Percentiles rank a stretch among this genome's conserved stretches.
Conservation (phyloP, 371 early-diverging fungal species). For the Circinella umbellata region DNA sequence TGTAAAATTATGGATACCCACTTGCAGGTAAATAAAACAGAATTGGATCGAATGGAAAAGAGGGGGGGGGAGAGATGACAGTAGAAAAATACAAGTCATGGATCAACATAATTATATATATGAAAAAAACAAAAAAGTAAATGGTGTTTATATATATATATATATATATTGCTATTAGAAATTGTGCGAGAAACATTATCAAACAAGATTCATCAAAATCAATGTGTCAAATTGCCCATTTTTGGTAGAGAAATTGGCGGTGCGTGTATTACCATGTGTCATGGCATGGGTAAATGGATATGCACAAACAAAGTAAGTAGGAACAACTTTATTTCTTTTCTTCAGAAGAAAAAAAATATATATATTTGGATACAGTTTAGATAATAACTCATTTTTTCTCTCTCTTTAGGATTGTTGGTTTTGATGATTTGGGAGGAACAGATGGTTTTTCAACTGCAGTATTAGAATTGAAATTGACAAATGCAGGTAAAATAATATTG, state of each 20-base stretch:
- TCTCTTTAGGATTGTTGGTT: conserved; percentile 81
- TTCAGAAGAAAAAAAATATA: not conserved
- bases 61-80: not conserved
- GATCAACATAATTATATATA: too few species aligned
- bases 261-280: conserved; percentile 92
- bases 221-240: conserved; percentile 91
- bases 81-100: too few species aligned
- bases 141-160: too few species aligned
- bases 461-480: conserved; percentile 78
- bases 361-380: not conserved
- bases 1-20: conserved; percentile 95
- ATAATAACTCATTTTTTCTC: conserved; percentile 6
- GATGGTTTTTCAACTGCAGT: conserved; percentile 83
- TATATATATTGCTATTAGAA: too few species aligned
- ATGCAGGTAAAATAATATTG: conserved; percentile 45
- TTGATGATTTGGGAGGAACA: conserved; percentile 92
- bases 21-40: conserved; percentile 57
- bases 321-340: too few species aligned
- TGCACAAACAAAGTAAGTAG: conserved; percentile 38
- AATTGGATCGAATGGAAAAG: too few species aligned
- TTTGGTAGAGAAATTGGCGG: conserved; percentile 85
- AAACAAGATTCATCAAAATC: conserved; percentile 87
- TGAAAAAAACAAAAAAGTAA: not conserved
- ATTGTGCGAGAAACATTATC: conserved; percentile 81
- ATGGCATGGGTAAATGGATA: conserved; percentile 79